Evolutionary conservation across 352 stramenopile species (phyloP).

Genomic region (Phytophthora cactorum): DNA sequence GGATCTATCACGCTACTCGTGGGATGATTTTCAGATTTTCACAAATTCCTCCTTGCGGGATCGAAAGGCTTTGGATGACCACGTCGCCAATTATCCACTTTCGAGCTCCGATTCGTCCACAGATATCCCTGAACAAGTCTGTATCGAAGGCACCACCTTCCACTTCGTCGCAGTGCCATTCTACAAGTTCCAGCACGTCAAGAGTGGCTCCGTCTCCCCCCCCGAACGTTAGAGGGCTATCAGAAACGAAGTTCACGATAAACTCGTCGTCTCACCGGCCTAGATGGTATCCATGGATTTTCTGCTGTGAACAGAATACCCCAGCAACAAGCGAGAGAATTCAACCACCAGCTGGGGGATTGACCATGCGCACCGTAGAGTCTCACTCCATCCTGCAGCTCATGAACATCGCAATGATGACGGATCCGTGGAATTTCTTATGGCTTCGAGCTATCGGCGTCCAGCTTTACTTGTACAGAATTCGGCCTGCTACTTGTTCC

Average conservation of each 20-base stretch:
- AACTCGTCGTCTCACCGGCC: not conserved
- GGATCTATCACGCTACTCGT: slow-evolving; percentile 1
- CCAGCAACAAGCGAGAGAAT: not conserved
- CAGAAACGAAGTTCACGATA: not conserved
- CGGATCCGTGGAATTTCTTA: slow-evolving; percentile 48
- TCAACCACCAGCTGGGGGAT: not conserved
- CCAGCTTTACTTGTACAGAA: slow-evolving; percentile 46
- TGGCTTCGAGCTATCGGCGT: slow-evolving; percentile 38
- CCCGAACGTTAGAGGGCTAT: not conserved
- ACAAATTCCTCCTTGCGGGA: slow-evolving; percentile 18
- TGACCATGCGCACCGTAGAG: slow-evolving; percentile 14
- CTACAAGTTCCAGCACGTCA: not conserved
- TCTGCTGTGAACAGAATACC: slow-evolving; percentile 3
- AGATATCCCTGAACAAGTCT: not conserved
- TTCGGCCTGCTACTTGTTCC: not conserved
- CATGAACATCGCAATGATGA: slow-evolving; percentile 66
- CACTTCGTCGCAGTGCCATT: not conserved
- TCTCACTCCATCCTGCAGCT: slow-evolving; percentile 38
- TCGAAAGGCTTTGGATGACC: slow-evolving; percentile 27
- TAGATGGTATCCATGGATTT: slow-evolving; percentile 7
- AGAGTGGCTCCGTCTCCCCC: slow-evolving; percentile 14
- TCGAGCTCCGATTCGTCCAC: not conserved
- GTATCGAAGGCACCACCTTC: not conserved
- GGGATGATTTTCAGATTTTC: slow-evolving; percentile 20
- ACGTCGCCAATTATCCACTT: slow-evolving; percentile 31